phyloP scores from a whole-genome alignment of 2,329 filamentous ascomycete genomes.

The Fusarium citri region DNA sequence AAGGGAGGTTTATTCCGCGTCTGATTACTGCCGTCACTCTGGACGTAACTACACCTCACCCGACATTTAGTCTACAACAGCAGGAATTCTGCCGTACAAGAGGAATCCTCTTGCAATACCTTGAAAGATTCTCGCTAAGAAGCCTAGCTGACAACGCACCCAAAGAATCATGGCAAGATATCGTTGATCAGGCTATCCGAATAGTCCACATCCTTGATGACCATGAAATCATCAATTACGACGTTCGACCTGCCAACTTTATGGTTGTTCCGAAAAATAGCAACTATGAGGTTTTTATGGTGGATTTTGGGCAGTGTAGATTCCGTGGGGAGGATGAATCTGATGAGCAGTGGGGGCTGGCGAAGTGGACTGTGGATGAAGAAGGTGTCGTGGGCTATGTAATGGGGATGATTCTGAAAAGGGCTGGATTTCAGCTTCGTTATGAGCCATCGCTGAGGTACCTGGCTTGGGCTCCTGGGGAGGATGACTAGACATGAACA shows the following conservation, averaged over 20 bases:
- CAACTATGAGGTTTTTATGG: slow-evolving; percentile 38
- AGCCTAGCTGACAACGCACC: slow-evolving; percentile 6
- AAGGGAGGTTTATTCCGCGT: slow-evolving; percentile 36
- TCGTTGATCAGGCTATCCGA: slow-evolving; percentile 36
- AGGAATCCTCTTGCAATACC: slow-evolving; percentile 39
- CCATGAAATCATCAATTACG: slow-evolving; percentile 40
- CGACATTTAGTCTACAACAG: neutral
- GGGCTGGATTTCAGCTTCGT: neutral
- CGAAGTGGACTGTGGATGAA: slow-evolving; percentile 39
- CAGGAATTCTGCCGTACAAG: neutral
- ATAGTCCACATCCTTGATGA: slow-evolving; percentile 39
- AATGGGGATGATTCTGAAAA: neutral
- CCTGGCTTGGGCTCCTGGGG: neutral
- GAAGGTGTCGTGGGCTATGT: slow-evolving; percentile 28
- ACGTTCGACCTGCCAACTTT: slow-evolving; percentile 43
- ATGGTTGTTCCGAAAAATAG: slow-evolving; percentile 14
- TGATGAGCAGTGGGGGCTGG: slow-evolving; percentile 34
- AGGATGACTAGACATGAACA: neutral
- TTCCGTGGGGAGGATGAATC: slow-evolving; percentile 35
- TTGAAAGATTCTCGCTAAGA: slow-evolving; percentile 29
- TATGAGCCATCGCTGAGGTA: neutral
- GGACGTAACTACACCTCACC: neutral
- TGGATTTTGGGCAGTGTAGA: slow-evolving; percentile 43
- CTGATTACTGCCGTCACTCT: slow-evolving; percentile 9
- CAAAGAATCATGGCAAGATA: slow-evolving; percentile 20